Base-by-base conservation (phyloP, 164 flowering plant genomes). In the Cinnamomum micranthum region DNA sequence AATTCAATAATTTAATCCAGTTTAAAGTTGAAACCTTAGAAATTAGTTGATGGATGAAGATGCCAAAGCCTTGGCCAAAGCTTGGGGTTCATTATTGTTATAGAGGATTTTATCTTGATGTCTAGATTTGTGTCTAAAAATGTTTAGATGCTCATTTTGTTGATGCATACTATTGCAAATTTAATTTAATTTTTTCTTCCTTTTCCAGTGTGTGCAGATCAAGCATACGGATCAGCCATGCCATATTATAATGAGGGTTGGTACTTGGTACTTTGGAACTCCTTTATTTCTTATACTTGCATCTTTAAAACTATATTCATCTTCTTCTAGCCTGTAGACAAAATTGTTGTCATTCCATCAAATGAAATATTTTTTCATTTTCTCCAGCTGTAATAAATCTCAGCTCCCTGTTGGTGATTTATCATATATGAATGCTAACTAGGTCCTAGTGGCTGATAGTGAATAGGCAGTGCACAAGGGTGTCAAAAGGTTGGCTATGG, bases 231-330 rank as follows among this genome's bases (percentile, higher is more conserved):
- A 82, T 80, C 82, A 89, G 79, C 88, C 89, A 84, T 85, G 89
- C 72, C 83, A 79, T 24, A 85, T 88, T 79, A 83, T 86, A 66
- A 79, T 83, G 87, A 91, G 65, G 98, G 98, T 94, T 71, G 9
- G 93, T 81, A 71, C 55, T 94, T 69, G 6, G 93, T 81, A 71
- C 55, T 20, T 47, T 11, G 1, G 35, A 22, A 5, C 33, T 31
- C n/a, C 60, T 14, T 55, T 14, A 14, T 55, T 4, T 14, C 6
- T 55, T 55, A 55, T 55, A 19, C n/a, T 55, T 55, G 60, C 17
- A 55, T 19, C 20, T 55, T 19, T 55, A 55, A 55, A 3, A 14
- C 60, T 55, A 55, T 55, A 55, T 55, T 55, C 19, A 19, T 14
- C 19, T 55, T 14, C 20, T 55, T 55, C 17, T 4, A 13, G 17